A percentile compares a stretch with the other conserved stretches of the same genome.
These are phyloP conservation scores for Harringtonia aguacate DNA, from an alignment of 2,329 filamentous ascomycete genomes.

Conservation along the genomic window DNA sequence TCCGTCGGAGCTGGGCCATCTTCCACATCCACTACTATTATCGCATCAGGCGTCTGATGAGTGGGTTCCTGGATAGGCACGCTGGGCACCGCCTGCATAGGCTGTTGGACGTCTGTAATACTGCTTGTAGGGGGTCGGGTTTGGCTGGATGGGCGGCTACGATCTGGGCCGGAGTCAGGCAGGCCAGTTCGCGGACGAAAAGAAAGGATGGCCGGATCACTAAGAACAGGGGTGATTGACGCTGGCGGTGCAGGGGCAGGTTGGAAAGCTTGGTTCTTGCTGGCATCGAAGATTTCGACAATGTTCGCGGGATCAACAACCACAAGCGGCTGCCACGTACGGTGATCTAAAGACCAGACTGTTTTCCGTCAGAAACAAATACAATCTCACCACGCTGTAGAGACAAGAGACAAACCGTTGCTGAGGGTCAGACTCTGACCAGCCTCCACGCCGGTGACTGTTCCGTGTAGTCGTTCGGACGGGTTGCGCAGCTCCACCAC, in stretches of 20 bases:
- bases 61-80: neutral
- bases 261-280: slow-evolving; percentile 1
- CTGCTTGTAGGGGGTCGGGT: neutral
- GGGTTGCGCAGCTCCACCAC: slow-evolving; percentile 50
- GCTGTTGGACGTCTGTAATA: neutral
- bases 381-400: neutral
- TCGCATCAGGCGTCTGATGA: slow-evolving; percentile 3
- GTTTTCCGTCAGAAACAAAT: neutral
- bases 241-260: neutral
- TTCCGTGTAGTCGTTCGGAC: slow-evolving; percentile 54
- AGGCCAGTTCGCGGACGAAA: slow-evolving; percentile 4
- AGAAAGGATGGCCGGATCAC: slow-evolving; percentile 12
- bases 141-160: neutral
- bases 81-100: neutral
- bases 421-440: slow-evolving; percentile 59
- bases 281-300: slow-evolving; percentile 10
- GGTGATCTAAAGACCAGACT: slow-evolving; percentile 28
- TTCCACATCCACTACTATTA: neutral
- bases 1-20: neutral
- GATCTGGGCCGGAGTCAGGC: neutral
- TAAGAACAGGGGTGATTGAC: slow-evolving; percentile 6
- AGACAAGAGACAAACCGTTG: slow-evolving; percentile 47
- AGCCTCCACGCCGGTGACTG: slow-evolving; percentile 56
- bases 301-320: slow-evolving; percentile 34
- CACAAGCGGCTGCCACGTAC: slow-evolving; percentile 27